phyloP scores from a whole-genome alignment of 257 asterid genomes.

The Jaltomata sinuosa region DNA sequence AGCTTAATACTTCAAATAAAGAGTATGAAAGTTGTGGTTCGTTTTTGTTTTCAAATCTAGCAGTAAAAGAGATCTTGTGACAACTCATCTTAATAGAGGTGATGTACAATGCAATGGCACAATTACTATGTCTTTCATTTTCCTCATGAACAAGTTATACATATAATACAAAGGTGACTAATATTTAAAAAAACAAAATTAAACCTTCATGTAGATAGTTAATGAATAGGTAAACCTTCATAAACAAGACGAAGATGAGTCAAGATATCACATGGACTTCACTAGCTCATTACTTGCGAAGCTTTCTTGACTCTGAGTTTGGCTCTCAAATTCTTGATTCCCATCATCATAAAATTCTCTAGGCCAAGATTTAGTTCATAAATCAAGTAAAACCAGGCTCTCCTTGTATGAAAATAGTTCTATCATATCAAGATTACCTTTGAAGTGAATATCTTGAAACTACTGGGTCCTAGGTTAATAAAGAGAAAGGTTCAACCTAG shows the following conservation, averaged over 20 bases:
- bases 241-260: background rate
- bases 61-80: background rate
- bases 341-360: too few relatives aligned
- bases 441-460: too few relatives aligned
- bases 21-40: too few relatives aligned
- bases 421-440: too few relatives aligned
- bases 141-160: background rate
- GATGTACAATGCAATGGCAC: background rate
- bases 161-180: background rate
- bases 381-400: too few relatives aligned
- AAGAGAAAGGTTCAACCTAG: too few relatives aligned
- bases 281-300: background rate
- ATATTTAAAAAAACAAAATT: background rate
- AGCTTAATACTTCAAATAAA: too few relatives aligned
- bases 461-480: too few relatives aligned
- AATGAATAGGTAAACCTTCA: background rate
- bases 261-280: background rate
- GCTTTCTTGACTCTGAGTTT: too few relatives aligned
- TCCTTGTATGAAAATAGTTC: too few relatives aligned
- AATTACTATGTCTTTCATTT: background rate
- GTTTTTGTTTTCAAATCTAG: background rate
- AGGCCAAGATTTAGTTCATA: too few relatives aligned
- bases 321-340: too few relatives aligned
- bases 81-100: background rate
- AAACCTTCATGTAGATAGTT: background rate